Evolutionary conservation across 495 filamentous ascomycete genomes (phyloP).

Genomic region (Daldinia vernicosa): DNA sequence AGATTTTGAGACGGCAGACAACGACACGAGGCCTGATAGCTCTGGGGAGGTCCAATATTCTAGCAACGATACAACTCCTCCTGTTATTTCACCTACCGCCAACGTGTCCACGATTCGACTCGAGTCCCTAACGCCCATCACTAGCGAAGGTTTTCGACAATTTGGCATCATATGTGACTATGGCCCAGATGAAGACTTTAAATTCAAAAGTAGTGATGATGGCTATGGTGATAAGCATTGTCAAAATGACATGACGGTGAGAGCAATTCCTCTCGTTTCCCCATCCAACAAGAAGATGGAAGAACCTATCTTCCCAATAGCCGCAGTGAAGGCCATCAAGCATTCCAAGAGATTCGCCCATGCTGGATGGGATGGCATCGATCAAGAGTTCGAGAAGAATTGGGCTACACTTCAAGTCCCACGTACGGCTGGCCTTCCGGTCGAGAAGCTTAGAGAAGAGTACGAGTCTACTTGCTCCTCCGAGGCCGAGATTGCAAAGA

Average conservation of each 20-base stretch:
- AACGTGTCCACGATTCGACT: neutral
- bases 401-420: constrained; percentile 20
- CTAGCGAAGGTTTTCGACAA: neutral
- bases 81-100: neutral
- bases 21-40: neutral
- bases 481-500: neutral
- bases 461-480: constrained; percentile 9
- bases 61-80: neutral
- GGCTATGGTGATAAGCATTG: neutral
- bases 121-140: constrained; percentile 8
- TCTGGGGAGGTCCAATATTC: neutral
- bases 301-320: constrained; percentile 8
- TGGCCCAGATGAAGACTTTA: neutral
- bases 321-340: constrained; percentile 15
- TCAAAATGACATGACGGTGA: neutral
- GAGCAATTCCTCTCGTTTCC: neutral
- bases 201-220: neutral
- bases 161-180: neutral
- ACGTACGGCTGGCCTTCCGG: constrained; percentile 32
- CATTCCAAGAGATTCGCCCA: constrained; percentile 17
- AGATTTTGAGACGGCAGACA: neutral
- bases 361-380: constrained; percentile 8
- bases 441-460: constrained; percentile 16
- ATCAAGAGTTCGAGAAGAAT: constrained; percentile 17
- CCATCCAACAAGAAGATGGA: neutral